Evolutionary conservation across 1,139 yeast genomes (phyloP).

Genomic region (Pichia sp.): DNA sequence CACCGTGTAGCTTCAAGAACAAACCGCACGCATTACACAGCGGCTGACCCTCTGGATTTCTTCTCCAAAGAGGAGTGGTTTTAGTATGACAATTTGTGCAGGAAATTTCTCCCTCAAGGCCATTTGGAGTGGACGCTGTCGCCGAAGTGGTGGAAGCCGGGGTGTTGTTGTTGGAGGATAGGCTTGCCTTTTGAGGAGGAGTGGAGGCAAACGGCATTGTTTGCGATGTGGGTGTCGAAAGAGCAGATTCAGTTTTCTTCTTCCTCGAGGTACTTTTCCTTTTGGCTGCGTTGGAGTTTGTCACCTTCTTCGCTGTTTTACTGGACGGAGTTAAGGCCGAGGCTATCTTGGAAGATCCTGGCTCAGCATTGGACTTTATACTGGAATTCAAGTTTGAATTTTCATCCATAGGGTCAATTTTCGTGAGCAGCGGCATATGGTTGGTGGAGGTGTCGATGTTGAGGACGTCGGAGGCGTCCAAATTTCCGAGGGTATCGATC

Average conservation of each 20-base stretch:
- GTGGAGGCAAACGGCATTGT: not conserved
- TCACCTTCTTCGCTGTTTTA: not conserved
- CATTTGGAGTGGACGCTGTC: not conserved
- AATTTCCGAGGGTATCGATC: slow-evolving; percentile 18
- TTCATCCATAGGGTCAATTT: not conserved
- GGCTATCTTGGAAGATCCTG: not conserved
- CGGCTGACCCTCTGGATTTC: slow-evolving; percentile 89
- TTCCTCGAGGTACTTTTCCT: slow-evolving; percentile 3
- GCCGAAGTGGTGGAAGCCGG: not conserved
- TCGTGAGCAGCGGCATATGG: not conserved
- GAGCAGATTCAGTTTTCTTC: slow-evolving; percentile 8
- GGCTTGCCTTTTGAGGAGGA: slow-evolving; percentile 2
- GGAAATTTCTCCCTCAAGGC: slow-evolving; percentile 20
- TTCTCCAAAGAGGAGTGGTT: slow-evolving; percentile 93
- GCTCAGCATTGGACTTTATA: not conserved
- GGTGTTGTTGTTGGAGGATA: not conserved
- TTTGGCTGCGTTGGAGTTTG: not conserved
- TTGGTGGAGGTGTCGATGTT: not conserved
- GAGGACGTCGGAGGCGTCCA: not conserved
- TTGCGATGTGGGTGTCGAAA: slow-evolving; percentile 3
- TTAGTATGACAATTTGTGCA: slow-evolving; percentile 91
- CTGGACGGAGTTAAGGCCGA: not conserved
- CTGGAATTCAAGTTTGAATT: not conserved
- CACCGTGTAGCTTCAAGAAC: slow-evolving; percentile 86
- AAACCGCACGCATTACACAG: slow-evolving; percentile 94